These are phyloP conservation scores for Bruguiera parviflora DNA, from an alignment of 345 rosid genomes.

Conservation along the genomic window DNA sequence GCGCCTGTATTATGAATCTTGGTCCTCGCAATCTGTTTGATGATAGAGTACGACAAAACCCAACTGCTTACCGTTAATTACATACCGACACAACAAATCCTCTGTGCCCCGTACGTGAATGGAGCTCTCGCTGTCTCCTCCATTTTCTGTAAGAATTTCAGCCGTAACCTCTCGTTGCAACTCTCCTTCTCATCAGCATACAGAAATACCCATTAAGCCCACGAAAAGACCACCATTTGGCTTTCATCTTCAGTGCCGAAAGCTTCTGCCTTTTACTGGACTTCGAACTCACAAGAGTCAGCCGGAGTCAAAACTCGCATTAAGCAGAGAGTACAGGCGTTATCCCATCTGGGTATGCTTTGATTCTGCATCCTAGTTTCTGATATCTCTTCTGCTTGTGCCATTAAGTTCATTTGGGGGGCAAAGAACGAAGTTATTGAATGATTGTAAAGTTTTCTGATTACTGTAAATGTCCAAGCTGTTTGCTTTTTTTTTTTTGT, in stretches of 20 bases:
- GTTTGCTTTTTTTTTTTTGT: too few species aligned
- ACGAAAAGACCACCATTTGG: constrained; percentile 3
- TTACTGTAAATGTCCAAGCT: too few species aligned
- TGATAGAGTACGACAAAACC: too few species aligned
- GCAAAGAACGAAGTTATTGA: too few species aligned
- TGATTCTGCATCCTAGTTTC: neutral
- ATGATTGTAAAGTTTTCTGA: too few species aligned
- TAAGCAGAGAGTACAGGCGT: constrained; percentile 17
- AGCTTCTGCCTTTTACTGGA: constrained; percentile 22
- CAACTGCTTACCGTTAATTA: too few species aligned
- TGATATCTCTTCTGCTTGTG: neutral
- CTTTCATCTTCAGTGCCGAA: constrained; percentile 22
- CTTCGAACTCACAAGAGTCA: constrained; percentile 17
- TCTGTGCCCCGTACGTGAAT: constrained; percentile 12
- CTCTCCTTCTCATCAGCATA: constrained; percentile 13
- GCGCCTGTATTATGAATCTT: too few species aligned
- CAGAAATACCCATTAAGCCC: constrained; percentile 18
- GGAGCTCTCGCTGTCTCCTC: constrained; percentile 43
- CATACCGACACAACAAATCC: neutral
- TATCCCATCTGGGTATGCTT: constrained; percentile 41
- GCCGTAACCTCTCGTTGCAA: constrained; percentile 22
- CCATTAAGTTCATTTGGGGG: neutral
- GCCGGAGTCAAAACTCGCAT: constrained; percentile 17
- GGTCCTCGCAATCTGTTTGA: too few species aligned
- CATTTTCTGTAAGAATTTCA: constrained; percentile 33